Base-by-base conservation (phyloP, 2,329 filamentous ascomycete genomes). In the Grosmannia serpens region DNA sequence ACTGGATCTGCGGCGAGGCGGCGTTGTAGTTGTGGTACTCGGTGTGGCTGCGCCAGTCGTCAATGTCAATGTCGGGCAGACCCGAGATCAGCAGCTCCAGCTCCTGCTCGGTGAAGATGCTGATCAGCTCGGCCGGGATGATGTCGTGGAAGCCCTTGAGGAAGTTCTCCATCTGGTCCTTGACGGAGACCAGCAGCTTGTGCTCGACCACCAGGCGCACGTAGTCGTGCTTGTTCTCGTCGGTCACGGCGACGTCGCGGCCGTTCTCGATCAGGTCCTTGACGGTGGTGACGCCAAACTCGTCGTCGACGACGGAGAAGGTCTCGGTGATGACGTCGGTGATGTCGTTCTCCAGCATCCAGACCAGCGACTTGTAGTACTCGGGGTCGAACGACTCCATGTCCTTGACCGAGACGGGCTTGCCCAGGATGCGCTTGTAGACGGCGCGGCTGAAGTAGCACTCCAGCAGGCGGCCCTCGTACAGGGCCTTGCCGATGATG, bases 341-440 rank as follows among this genome's bases (percentile, higher is more conserved):
- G 66, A 99, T 99, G 69, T 99, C 92, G 67, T 99, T 97, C 70
- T 96, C 89, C 59, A 97, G 79, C 85, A 99, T 97, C 95, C 95
- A 99, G 61, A 94, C 84, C 26, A 99, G 81, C 17, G 92, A 97
- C 73, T 97, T 99, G 83, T 97, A 96, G 76, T 99, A 99, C 67
- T 99, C 92, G 4, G 95, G 86, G 70, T 99, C 94, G 62, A 99
- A 88, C 26, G 91, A 96, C 73, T 99, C 94, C 91, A 99, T 97
- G 68, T 99, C 94, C 76, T 99, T 99, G 72, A 99, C 88, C 10
- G 91, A 96, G 47, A 97, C 92, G 4, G 89, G 84, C 71, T 95
- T 95, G 69, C 94, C 89, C 31, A 99, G 83, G 63, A 99, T 96
- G 65, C 90, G 88, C 77, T 97, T 97, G 80, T 99, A 99, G 56